Percentiles rank a stretch among this genome's conserved stretches.
These are phyloP conservation scores for Mollisiaceae sp. DNA, from an alignment of 2,329 filamentous ascomycete species.

Conservation along the genomic window DNA sequence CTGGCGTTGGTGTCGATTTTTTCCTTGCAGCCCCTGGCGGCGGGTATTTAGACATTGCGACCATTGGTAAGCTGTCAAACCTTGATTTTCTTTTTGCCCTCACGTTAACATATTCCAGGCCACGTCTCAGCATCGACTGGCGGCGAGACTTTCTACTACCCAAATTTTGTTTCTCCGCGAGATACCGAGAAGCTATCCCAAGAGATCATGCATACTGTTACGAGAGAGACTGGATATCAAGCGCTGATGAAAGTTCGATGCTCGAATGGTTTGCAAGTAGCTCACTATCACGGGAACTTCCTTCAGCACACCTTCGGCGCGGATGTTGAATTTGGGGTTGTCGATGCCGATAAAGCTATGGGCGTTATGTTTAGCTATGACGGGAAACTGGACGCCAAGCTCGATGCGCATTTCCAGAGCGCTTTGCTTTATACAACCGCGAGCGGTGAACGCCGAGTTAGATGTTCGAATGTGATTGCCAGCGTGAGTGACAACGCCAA, in stretches of 20 bases:
- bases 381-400: conserved; percentile 93
- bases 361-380: conserved; percentile 93
- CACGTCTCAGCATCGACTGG: conserved; percentile 88
- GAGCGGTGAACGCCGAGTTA: conserved; percentile 83
- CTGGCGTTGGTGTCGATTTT: conserved; percentile 89
- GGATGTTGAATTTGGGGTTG: conserved; percentile 89
- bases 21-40: conserved; percentile 92
- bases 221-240: conserved; percentile 91
- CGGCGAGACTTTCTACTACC: conserved; percentile 95
- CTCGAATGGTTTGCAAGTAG: conserved; percentile 92
- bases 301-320: conserved; percentile 94
- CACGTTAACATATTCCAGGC: conserved; percentile 52
- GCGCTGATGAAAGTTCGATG: conserved; percentile 98
- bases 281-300: conserved; percentile 95
- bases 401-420: conserved; percentile 97
- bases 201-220: conserved; percentile 86
- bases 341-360: conserved; percentile 93
- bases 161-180: conserved; percentile 88
- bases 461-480: conserved; percentile 92
- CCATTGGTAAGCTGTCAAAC: conserved; percentile 67
- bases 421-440: conserved; percentile 94
- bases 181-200: conserved; percentile 83
- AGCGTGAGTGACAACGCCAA: conserved; percentile 85
- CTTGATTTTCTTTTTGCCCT: not conserved
- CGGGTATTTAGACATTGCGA: conserved; percentile 90